These are phyloP conservation scores for Sphaerostilbella broomeana DNA, from an alignment of 2,329 filamentous ascomycete genomes.

Conservation along the genomic window DNA sequence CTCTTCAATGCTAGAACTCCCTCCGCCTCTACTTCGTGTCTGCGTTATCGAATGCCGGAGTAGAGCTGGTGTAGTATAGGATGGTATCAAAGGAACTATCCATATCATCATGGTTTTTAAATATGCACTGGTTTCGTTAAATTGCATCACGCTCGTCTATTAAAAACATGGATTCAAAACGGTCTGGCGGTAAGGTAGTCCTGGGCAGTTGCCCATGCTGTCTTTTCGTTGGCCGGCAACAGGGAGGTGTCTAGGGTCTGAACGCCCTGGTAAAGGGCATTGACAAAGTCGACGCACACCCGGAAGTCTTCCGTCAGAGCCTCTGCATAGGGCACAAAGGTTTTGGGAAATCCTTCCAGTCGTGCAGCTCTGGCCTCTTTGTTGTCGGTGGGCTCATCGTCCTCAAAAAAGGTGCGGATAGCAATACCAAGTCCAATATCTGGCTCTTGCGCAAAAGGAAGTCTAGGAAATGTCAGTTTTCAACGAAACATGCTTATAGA, in stretches of 20 bases:
- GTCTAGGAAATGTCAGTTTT: constrained; percentile 31
- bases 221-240: constrained; percentile 40
- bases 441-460: constrained; percentile 63
- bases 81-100: constrained; percentile 13
- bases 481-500: neutral
- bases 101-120: constrained; percentile 7
- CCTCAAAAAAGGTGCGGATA: constrained; percentile 72
- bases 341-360: constrained; percentile 44
- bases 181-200: constrained; percentile 43
- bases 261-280: constrained; percentile 51
- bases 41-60: constrained; percentile 5
- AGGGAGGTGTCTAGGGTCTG: constrained; percentile 45
- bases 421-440: constrained; percentile 74
- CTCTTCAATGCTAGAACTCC: constrained; percentile 4
- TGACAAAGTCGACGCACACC: constrained; percentile 51
- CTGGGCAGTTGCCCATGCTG: constrained; percentile 49
- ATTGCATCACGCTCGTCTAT: constrained; percentile 2
- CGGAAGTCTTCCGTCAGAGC: constrained; percentile 54
- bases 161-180: constrained; percentile 24
- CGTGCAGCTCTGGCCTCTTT: constrained; percentile 38
- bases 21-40: constrained; percentile 8
- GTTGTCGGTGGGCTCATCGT: constrained; percentile 55
- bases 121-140: neutral
- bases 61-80: constrained; percentile 8
- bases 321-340: constrained; percentile 52